phyloP scores from a whole-genome alignment of 2,329 filamentous ascomycete species.

The Talaromyces atroroseus region DNA sequence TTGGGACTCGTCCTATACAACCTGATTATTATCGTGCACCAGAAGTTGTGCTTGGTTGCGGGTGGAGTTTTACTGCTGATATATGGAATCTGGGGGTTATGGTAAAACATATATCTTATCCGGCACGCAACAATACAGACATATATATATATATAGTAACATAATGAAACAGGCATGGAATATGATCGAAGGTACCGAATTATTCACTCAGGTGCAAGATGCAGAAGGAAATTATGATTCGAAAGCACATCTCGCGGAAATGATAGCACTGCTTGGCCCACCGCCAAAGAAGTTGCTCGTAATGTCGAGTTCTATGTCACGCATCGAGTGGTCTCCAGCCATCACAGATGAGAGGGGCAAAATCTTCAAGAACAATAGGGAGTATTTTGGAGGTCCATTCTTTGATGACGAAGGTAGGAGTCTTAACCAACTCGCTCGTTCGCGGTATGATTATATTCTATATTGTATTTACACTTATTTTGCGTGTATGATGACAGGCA shows the following conservation, averaged over 20 bases:
- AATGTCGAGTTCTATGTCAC: conserved; percentile 32
- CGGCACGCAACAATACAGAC: background rate
- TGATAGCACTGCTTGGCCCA: conserved; percentile 16
- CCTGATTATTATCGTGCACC: conserved; percentile 25
- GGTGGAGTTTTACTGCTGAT: conserved; percentile 23
- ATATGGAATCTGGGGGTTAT: conserved; percentile 26
- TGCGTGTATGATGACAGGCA: background rate
- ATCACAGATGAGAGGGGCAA: background rate
- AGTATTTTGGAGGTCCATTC: conserved; percentile 13
- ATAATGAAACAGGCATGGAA: conserved; percentile 10
- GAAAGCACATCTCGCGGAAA: conserved; percentile 17
- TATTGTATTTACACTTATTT: background rate
- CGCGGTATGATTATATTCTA: background rate
- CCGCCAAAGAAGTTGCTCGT: conserved; percentile 11
- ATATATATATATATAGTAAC: background rate
- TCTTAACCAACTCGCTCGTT: background rate
- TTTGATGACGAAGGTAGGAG: conserved; percentile 6
- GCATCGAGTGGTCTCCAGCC: conserved; percentile 35
- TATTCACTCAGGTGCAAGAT: conserved; percentile 18
- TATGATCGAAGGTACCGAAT: conserved; percentile 17
- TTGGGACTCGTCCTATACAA: conserved; percentile 24
- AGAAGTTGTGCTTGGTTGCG: conserved; percentile 23
- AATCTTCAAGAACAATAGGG: conserved; percentile 13
- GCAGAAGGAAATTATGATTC: conserved; percentile 13
- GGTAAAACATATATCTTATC: conserved; percentile 13